These are phyloP conservation scores for Scalesia atractyloides DNA, from an alignment of 129 eudicot species.

Conservation along the genomic window DNA sequence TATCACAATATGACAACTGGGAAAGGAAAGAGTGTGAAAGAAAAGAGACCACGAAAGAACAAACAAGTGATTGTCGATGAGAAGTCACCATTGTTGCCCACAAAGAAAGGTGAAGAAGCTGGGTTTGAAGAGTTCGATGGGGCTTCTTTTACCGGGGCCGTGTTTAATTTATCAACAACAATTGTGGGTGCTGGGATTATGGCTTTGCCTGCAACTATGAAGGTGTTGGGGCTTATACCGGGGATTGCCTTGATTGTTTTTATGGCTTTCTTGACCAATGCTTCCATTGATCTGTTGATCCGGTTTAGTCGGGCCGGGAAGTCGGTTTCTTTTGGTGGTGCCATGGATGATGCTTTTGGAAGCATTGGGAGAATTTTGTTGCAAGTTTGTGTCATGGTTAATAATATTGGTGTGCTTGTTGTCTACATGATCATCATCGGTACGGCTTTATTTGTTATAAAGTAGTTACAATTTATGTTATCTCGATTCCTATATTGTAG, in stretches of 20 bases:
- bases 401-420: constrained; percentile 77
- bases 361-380: constrained; percentile 71
- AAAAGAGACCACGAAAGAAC: constrained; percentile 61
- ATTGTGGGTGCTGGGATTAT: constrained; percentile 97
- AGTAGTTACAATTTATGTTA: neutral
- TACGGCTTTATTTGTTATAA: constrained; percentile 15
- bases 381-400: constrained; percentile 75
- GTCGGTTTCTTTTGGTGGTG: constrained; percentile 69
- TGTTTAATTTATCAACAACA: constrained; percentile 83
- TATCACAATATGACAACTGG: constrained; percentile 61
- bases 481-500: no score
- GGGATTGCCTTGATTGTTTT: constrained; percentile 65
- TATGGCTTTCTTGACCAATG: constrained; percentile 76
- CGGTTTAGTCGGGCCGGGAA: constrained; percentile 70
- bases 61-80: constrained; percentile 63
- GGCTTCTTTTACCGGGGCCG: constrained; percentile 80
- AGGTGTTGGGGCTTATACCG: constrained; percentile 75
- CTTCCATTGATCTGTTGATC: constrained; percentile 72
- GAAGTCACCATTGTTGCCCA: constrained; percentile 82
- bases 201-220: constrained; percentile 97
- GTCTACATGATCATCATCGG: constrained; percentile 96
- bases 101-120: constrained; percentile 65
- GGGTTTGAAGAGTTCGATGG: constrained; percentile 91
- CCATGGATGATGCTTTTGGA: constrained; percentile 90
- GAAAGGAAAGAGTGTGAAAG: constrained; percentile 44